Base-by-base conservation (phyloP, 805 yeast species). In the Ogataea polymorpha region DNA sequence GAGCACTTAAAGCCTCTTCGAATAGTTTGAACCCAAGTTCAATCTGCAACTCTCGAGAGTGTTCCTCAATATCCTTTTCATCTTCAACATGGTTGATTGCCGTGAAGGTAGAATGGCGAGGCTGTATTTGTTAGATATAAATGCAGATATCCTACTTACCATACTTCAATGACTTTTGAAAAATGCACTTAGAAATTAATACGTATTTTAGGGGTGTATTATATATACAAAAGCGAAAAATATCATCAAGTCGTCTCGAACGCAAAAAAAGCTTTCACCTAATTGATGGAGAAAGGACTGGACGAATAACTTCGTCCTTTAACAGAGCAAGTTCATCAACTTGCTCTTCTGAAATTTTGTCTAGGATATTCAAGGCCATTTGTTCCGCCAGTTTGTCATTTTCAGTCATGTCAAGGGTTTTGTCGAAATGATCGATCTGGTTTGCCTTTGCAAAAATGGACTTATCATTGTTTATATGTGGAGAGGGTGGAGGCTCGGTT, bases 1-100 rank as follows among this genome's bases (percentile, higher is more conserved):
- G 91, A 8, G 65, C 65, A 8, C 63, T 60, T 32, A 93, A 66
- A 0, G 96, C 96, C 15, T 64, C 62, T 52, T 87, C 87, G 57
- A 84, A 88, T 10, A 80, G 63, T 50, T 77, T 79, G 59, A 84
- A 82, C 3, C 96, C 93, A 55, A 85, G 86, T 60, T 93, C 98
- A 15, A 81, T 74, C 64, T 91, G 97, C 17, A 91, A 68, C 58
- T 93, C 99, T 35, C 96, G 70, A 1, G 97, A 84, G 55, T 89
- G 96, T 49, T 88, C 91, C 49, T 90, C 96, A 24, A 82, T 84
- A 48, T 86, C 91, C 25, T 77, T 68, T 37, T 84, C 86, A 55
- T 86, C 95, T 42, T 84, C 91, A 29, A 75, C 75, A 33, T 82
- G 65, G 55, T 91, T 91, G 32, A 90, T 71, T 2, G 98, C 95